Conservation (phyloP, 139 green algal species). For the Chlamydomonas schloesseri region DNA sequence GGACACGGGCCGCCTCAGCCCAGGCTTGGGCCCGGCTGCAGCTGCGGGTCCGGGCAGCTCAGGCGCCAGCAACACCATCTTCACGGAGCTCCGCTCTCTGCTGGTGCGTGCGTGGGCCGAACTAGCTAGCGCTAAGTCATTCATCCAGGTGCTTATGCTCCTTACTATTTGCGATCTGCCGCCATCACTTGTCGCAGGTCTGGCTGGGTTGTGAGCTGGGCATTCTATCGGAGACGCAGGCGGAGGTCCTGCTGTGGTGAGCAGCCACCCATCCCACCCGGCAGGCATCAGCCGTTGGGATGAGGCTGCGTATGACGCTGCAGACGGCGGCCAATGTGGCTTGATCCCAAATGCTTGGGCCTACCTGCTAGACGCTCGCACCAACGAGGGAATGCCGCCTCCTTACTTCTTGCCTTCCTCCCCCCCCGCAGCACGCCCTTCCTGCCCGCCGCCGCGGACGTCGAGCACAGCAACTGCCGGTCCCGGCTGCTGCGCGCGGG, state of each 20-base stretch:
- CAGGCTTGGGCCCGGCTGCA: not conserved
- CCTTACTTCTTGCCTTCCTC: not conserved
- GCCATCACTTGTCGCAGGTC: no score
- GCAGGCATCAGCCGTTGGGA: no score
- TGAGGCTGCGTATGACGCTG: no score
- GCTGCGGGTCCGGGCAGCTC: not conserved
- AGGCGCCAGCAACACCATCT: not conserved
- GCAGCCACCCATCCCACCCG: no score
- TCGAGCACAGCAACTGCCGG: constrained; percentile 24
- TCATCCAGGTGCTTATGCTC: no score
- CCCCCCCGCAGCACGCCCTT: constrained; percentile 2
- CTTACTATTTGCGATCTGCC: no score
- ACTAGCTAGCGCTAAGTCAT: no score
- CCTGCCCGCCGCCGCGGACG: not conserved
- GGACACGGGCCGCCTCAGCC: constrained; percentile 4
- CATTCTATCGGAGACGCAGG: not conserved
- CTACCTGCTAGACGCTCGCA: no score
- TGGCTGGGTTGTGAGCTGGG: constrained; percentile 33
- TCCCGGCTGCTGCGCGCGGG: constrained; percentile 3
- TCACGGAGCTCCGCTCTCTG: constrained; percentile 28
- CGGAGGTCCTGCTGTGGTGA: not conserved
- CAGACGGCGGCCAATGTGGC: no score
- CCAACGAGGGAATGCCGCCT: no score
- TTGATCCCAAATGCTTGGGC: no score
- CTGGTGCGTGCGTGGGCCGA: not conserved